Evolutionary conservation across 1,139 yeast species (phyloP).

Genomic region (Kodamaea plutei): DNA sequence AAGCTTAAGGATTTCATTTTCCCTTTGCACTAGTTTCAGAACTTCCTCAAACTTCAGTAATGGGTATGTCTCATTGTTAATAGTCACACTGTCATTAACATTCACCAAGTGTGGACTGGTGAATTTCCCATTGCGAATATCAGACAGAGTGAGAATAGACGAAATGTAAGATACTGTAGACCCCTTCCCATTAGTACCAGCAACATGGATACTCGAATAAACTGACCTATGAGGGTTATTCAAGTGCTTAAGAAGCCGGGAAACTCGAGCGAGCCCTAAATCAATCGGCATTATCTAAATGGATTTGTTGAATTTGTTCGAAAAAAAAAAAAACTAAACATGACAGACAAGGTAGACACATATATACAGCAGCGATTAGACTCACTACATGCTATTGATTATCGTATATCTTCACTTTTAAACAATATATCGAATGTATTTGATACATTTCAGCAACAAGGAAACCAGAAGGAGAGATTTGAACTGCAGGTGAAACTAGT

Average conservation of each 20-base stretch:
- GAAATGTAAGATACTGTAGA: constrained; percentile 79
- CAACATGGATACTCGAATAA: constrained; percentile 71
- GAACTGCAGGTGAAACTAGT: constrained; percentile 29
- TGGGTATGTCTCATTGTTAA: constrained; percentile 58
- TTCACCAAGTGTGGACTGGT: constrained; percentile 81
- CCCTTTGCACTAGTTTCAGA: constrained; percentile 32
- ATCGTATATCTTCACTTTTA: constrained; percentile 40
- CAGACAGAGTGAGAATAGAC: constrained; percentile 50
- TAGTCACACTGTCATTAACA: constrained; percentile 70
- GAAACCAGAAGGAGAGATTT: constrained; percentile 21
- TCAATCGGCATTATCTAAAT: constrained; percentile 48
- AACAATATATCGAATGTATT: constrained; percentile 37
- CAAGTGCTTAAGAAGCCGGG: constrained; percentile 49
- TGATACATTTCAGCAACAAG: constrained; percentile 30
- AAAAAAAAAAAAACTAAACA: too few species aligned
- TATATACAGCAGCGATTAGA: constrained; percentile 46
- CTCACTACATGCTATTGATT: constrained; percentile 41
- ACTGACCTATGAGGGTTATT: constrained; percentile 62
- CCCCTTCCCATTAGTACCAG: constrained; percentile 96
- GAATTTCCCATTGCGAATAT: constrained; percentile 64
- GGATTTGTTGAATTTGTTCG: neutral
- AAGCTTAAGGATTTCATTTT: constrained; percentile 35
- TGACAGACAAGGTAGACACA: constrained; percentile 16
- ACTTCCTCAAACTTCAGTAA: constrained; percentile 41
- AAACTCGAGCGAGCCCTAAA: constrained; percentile 64